Evolutionary conservation across 257 asterid species (phyloP), one percentile per base, ranked within the genome.

Genomic region (Schizonepeta tenuifolia): DNA sequence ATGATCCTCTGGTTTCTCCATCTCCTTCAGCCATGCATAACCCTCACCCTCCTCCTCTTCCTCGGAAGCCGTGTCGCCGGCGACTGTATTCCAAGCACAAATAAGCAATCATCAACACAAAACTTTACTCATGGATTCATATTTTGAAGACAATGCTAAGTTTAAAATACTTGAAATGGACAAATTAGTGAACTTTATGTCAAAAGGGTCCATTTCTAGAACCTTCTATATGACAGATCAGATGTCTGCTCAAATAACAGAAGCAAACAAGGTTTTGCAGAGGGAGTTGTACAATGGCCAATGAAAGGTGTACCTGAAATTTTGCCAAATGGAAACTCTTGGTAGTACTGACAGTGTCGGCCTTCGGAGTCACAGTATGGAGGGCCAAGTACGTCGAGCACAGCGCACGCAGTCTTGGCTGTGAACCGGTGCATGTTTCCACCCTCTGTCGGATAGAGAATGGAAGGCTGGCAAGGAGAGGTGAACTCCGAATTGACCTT

Each of bases 301-400:
- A 38, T 18, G 18, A 20, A 47, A 26, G 18, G 6, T 28, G 18
- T 74, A 82, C 87, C 82, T 57, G 77, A 47, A 55, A 79, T 40
- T 12, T 59, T 76, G 72, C 78, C 9, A 9, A 81, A 78, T 0
- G 96, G 97, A 73, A 74, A 79, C 54, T 93, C 97, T 5, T 38
- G 35, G 71, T 86, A 93, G 81, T 85, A 90, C 67, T 91, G 92
- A 64, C 96, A 93, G 65, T 90, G 97, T 24, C 98, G 98, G 43
- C 97, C 98, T 18, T 91, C 91, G 0, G 90, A 84, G 69, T 90
- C 98, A 46, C 82, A 75, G 51, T 93, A 93, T 0, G 98, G 98
- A 9, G 98, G 98, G 56, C 97, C 98, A 1, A 93, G 94, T 65
- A 93, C 98, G 17, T 93, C 98, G 1, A 93, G 89, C 18, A 93